Evolutionary conservation across 73 alveolate genomes (phyloP).

Genomic region (Blepharisma japonicum): DNA sequence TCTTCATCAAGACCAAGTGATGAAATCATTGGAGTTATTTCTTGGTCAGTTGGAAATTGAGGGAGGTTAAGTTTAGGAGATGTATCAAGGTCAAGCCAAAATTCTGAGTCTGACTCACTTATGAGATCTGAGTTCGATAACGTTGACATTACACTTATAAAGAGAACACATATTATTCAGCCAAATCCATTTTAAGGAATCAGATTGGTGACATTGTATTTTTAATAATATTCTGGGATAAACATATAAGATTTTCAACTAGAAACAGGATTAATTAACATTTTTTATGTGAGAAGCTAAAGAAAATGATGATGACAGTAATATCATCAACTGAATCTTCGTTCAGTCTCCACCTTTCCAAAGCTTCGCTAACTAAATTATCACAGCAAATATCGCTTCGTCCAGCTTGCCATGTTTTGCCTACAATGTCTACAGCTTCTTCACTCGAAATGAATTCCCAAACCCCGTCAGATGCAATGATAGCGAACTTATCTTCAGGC

Average conservation of each 20-base stretch:
- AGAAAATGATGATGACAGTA: conserved; percentile 1
- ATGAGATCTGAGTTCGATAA: too few species aligned
- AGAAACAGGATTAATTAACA: too few species aligned
- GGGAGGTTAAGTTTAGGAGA: not conserved
- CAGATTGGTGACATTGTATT: too few species aligned
- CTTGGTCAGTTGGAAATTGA: not conserved
- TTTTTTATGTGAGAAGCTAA: not conserved
- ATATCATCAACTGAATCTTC: conserved; percentile 4
- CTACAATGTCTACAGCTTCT: conserved; percentile 30
- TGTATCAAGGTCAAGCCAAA: conserved; percentile 15
- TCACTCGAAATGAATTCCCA: conserved; percentile 44
- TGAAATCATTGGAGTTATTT: not conserved
- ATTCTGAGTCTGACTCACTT: conserved; percentile 17
- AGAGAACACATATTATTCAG: too few species aligned
- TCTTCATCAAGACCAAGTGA: conserved; percentile 10
- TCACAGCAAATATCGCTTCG: conserved; percentile 36
- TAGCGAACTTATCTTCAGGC: conserved; percentile 30
- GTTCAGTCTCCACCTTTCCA: conserved; percentile 35
- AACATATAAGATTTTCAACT: too few species aligned
- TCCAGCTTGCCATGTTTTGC: not conserved
- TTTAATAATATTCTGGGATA: too few species aligned
- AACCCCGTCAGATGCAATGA: conserved; percentile 60
- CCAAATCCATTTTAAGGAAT: too few species aligned
- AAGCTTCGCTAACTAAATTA: conserved; percentile 45
- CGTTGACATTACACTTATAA: too few species aligned